Evolutionary conservation across 169 alveolate genomes (phyloP).

Genomic region (Cryptosporidium sp.): DNA sequence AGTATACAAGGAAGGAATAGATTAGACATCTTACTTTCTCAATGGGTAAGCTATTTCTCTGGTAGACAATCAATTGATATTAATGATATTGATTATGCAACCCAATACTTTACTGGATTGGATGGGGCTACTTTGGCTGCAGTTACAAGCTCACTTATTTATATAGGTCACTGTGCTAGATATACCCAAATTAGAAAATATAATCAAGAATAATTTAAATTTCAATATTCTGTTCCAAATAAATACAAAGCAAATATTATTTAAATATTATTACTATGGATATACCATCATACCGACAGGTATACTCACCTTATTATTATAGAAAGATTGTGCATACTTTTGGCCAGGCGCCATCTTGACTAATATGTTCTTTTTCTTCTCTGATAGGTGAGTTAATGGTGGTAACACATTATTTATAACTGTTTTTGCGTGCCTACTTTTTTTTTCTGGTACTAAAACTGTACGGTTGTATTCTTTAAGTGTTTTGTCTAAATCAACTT

Average conservation of each 20-base stretch:
- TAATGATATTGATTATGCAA: constrained; percentile 56
- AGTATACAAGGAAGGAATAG: constrained; percentile 34
- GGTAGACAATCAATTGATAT: constrained; percentile 41
- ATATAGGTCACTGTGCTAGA: constrained; percentile 72
- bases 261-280: not conserved
- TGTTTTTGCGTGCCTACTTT: constrained; percentile 28
- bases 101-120: constrained; percentile 37
- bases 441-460: constrained; percentile 24
- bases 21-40: constrained; percentile 21
- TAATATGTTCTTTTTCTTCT: constrained; percentile 5
- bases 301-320: constrained; percentile 17
- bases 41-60: constrained; percentile 55
- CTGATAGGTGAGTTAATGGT: constrained; percentile 35
- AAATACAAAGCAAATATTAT: not conserved
- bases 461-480: constrained; percentile 24
- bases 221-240: not conserved
- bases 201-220: not conserved
- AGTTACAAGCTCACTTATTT: constrained; percentile 42
- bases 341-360: constrained; percentile 58
- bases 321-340: constrained; percentile 63
- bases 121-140: constrained; percentile 44
- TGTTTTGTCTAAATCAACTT: not conserved
- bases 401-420: constrained; percentile 30
- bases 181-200: constrained; percentile 56
- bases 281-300: constrained; percentile 19